A percentile compares a stretch with the other conserved stretches of the same genome.
These are phyloP conservation scores for Linanthus parryae DNA, from an alignment of 148 eudicot species.

Conservation along the genomic window DNA sequence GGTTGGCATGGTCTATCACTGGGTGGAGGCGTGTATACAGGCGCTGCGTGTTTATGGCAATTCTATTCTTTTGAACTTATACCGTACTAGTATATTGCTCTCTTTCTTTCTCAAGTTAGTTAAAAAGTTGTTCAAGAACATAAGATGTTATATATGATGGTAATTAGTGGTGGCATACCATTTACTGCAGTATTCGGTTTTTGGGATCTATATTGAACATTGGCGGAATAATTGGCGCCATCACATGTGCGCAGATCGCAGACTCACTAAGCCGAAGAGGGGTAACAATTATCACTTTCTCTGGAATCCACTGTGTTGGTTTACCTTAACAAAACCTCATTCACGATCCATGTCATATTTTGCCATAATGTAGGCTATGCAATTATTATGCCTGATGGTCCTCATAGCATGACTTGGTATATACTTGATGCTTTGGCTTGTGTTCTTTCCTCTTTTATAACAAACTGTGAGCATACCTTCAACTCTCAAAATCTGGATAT, in stretches of 20 bases:
- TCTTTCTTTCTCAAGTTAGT: not conserved
- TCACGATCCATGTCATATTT: not conserved
- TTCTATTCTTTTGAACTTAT: too few relatives aligned
- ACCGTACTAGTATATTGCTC: too few relatives aligned
- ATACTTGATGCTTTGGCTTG: not conserved
- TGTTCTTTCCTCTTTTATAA: not conserved
- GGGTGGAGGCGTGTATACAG: too few relatives aligned
- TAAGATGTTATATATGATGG: not conserved
- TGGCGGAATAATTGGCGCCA: constrained; percentile 56
- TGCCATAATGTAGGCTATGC: not conserved
- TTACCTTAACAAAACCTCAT: not conserved
- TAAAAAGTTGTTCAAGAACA: not conserved
- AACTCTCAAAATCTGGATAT: not conserved
- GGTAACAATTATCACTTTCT: constrained; percentile 20
- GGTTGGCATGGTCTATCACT: too few relatives aligned
- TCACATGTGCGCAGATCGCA: constrained; percentile 38
- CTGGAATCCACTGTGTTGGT: not conserved
- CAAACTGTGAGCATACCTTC: not conserved
- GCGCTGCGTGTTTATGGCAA: too few relatives aligned
- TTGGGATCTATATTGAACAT: constrained; percentile 51
- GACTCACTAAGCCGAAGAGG: constrained; percentile 40
- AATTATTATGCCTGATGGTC: not conserved
- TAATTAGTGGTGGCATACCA: not conserved
- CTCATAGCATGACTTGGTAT: not conserved
- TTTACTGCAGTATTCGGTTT: constrained; percentile 38